Evolutionary conservation across 306 rosid species (phyloP).

Genomic region (Casuarina glauca): DNA sequence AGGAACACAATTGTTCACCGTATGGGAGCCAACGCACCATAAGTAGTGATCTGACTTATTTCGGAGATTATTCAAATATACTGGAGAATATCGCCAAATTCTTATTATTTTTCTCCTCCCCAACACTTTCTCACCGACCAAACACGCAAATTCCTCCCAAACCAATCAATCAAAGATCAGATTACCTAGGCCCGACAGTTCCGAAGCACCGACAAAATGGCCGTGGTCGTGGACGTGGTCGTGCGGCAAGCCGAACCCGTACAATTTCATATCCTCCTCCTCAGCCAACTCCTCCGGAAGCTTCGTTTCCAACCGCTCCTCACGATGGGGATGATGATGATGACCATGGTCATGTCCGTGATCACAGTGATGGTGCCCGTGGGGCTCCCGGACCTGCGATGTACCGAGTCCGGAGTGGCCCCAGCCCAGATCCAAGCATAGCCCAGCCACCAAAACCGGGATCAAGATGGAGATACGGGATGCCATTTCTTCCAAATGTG

Average conservation of each 20-base stretch:
- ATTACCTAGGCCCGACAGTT: conserved; percentile 69
- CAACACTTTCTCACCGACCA: conserved; percentile 12
- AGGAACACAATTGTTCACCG: background rate
- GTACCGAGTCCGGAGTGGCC: conserved; percentile 32
- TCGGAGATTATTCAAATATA: too few species aligned
- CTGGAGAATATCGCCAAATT: background rate
- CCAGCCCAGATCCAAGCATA: conserved; percentile 56
- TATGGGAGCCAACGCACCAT: too few species aligned
- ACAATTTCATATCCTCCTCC: conserved; percentile 88
- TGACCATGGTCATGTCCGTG: conserved; percentile 40
- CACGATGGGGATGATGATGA: conserved; percentile 7
- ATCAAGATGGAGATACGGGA: conserved; percentile 7
- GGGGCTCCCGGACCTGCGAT: conserved; percentile 26
- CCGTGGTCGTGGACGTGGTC: conserved; percentile 34
- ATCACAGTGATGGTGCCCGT: conserved; percentile 30
- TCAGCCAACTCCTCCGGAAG: conserved; percentile 96
- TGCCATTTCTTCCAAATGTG: conserved; percentile 28
- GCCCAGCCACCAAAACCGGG: conserved; percentile 32
- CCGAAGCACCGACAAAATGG: conserved; percentile 35
- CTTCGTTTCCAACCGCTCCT: conserved; percentile 32
- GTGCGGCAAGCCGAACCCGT: conserved; percentile 58
- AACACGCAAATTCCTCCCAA: conserved; percentile 1
- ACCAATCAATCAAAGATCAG: background rate
- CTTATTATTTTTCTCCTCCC: background rate
- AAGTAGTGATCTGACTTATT: too few species aligned